phyloP scores from a whole-genome alignment of 371 early-diverging fungal genomes.

The Lichtheimia corymbifera region DNA sequence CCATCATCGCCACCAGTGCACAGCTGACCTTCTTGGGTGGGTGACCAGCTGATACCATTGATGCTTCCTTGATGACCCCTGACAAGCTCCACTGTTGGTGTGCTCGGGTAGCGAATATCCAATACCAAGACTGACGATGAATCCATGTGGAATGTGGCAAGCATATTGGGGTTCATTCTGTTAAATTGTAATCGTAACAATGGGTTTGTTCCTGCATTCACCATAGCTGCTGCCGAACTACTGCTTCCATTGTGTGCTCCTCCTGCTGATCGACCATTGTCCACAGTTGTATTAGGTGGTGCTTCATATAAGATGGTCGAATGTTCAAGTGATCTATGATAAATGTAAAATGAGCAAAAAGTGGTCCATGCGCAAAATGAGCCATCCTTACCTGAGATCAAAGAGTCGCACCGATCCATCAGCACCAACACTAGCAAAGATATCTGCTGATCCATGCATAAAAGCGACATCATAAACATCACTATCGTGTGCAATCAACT shows the following conservation, averaged over 20 bases:
- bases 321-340: slow-evolving; percentile 74
- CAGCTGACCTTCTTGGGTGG: slow-evolving; percentile 68
- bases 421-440: slow-evolving; percentile 91
- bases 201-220: slow-evolving; percentile 15
- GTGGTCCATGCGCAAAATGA: not conserved
- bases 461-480: slow-evolving; percentile 95
- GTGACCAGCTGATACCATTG: slow-evolving; percentile 84
- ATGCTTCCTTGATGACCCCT: slow-evolving; percentile 77
- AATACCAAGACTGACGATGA: slow-evolving; percentile 77
- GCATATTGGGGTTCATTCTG: slow-evolving; percentile 81
- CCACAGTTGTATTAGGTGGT: slow-evolving; percentile 33
- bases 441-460: slow-evolving; percentile 72
- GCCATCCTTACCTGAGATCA: slow-evolving; percentile 70
- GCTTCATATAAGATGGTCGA: slow-evolving; percentile 95
- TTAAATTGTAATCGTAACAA: slow-evolving; percentile 64
- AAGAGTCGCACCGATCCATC: slow-evolving; percentile 95
- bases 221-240: slow-evolving; percentile 12
- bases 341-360: not conserved
- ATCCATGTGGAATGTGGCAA: slow-evolving; percentile 90
- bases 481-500: slow-evolving; percentile 94
- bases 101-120: slow-evolving; percentile 90
- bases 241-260: slow-evolving; percentile 4
- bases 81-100: slow-evolving; percentile 79
- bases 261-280: not conserved
- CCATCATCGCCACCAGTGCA: slow-evolving; percentile 80